Evolutionary conservation across 2,329 filamentous ascomycete species (phyloP).

Genomic region (Pochonia chlamydosporia): DNA sequence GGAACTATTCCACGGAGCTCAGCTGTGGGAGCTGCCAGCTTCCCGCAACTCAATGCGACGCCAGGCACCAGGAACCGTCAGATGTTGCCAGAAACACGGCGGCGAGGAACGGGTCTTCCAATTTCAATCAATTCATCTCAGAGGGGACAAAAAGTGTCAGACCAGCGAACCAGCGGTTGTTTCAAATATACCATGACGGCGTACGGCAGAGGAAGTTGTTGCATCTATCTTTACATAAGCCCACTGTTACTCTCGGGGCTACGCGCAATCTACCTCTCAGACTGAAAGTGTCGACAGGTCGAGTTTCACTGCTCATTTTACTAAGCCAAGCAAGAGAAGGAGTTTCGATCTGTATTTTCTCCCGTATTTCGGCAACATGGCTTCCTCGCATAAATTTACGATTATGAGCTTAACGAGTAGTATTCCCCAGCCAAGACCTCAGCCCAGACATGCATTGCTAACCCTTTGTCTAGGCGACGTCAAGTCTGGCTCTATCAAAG

Average conservation of each 20-base stretch:
- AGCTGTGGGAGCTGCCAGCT: conserved; percentile 1
- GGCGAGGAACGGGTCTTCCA: not conserved
- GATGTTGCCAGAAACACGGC: not conserved
- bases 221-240: no score
- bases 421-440: not conserved
- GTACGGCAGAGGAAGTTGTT: not conserved
- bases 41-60: not conserved
- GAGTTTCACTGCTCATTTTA: not conserved
- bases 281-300: no score
- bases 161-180: not conserved
- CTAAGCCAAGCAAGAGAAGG: no score
- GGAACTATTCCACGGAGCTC: conserved; percentile 9
- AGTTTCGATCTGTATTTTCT: not conserved
- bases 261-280: no score
- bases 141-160: not conserved
- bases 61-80: not conserved
- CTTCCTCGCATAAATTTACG: conserved; percentile 25
- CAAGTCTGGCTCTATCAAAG: conserved; percentile 27
- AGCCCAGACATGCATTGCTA: conserved; percentile 7
- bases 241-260: no score
- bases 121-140: not conserved
- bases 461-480: conserved; percentile 23
- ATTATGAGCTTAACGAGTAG: conserved; percentile 30
- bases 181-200: not conserved
- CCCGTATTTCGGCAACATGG: conserved; percentile 18